Evolutionary conservation across 192 early-diverging fungal genomes (phyloP).

Genomic region (Podila clonocystis): DNA sequence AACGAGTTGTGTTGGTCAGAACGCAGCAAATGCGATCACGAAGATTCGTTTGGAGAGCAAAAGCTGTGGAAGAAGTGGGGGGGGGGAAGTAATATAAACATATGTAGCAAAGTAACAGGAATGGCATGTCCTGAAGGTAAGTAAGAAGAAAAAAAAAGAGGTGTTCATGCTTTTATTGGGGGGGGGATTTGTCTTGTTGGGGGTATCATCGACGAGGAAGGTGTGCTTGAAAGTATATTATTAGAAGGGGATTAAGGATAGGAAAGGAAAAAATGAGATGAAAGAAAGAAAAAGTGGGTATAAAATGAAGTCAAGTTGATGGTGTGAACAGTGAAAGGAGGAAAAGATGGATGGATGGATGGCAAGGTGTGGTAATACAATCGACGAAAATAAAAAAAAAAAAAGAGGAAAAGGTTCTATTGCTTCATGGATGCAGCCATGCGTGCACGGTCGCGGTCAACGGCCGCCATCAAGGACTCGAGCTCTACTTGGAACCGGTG

Average conservation of each 20-base stretch:
- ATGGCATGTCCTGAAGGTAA: neutral
- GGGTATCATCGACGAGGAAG: neutral
- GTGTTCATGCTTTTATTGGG: neutral
- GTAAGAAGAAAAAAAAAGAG: neutral
- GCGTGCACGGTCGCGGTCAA: slow-evolving; percentile 36
- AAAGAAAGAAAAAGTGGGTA: neutral
- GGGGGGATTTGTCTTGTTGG: neutral
- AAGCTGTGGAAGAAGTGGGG: too few species aligned
- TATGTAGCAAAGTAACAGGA: too few species aligned
- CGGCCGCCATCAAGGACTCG: slow-evolving; percentile 43
- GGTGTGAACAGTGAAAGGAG: slow-evolving; percentile 1
- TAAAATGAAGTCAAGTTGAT: neutral
- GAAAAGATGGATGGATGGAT: neutral
- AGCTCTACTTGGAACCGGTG: slow-evolving; percentile 48
- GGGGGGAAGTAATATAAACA: too few species aligned
- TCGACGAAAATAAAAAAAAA: neutral
- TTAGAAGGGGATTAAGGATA: neutral
- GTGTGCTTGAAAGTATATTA: too few species aligned
- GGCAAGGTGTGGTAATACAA: neutral
- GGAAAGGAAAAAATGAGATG: neutral
- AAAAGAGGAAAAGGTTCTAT: neutral
- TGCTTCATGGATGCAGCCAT: slow-evolving; percentile 34
- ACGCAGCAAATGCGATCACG: slow-evolving; percentile 21
- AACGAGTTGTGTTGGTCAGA: neutral
- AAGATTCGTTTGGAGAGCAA: slow-evolving; percentile 11